Base-by-base conservation (phyloP, 225 moss, liverwort and hornwort genomes). In the Anthoceros angustus region DNA sequence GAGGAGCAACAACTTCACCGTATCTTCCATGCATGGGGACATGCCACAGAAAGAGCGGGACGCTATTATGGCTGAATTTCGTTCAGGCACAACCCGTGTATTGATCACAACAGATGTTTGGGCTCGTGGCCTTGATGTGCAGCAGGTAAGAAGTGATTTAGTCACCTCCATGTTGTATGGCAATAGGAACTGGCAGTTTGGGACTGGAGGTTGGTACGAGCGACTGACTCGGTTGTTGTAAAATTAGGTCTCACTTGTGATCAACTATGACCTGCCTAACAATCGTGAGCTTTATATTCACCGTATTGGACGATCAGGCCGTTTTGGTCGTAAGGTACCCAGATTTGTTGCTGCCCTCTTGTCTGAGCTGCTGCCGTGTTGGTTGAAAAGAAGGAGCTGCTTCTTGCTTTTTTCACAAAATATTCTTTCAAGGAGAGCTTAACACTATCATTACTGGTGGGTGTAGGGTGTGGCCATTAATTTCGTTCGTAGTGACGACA, bases 21-120 rank as follows among this genome's bases (percentile, higher is more conserved):
- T 91, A 12, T 91, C 91, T 67, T 87, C 91, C 23, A 91, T 91
- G 91, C 91, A 91, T 25, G 87, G 91, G n/a, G 87, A 91, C 45
- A 91, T 91, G 91, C 91, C 90, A 32, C 91, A 91, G 68, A 91
- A 86, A 64, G 91, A 91, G 72, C 74, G 91, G 23, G 91, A 91
- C 80, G 87, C 86, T 64, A 91, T 91, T 67, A 91, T 91, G 91
- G 76, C 86, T 42, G 91, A 91, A 76, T 91, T 91, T 75, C 84
- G 91, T 18, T 81, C 79, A 32, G 90, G 90, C 74, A 86, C 83
- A 23, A 91, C 90, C 8, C 82, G 90, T 65, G 90, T 91, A 25
- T 80, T 91, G 42, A 91, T 91, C 66, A 91, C 91, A 25, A 91
- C 91, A 9, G 91, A 91, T 77, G 91, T 91, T 25, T 91, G 91